phyloP scores from a whole-genome alignment of 2,329 filamentous ascomycete species.

The Hypoxylon sp. region DNA sequence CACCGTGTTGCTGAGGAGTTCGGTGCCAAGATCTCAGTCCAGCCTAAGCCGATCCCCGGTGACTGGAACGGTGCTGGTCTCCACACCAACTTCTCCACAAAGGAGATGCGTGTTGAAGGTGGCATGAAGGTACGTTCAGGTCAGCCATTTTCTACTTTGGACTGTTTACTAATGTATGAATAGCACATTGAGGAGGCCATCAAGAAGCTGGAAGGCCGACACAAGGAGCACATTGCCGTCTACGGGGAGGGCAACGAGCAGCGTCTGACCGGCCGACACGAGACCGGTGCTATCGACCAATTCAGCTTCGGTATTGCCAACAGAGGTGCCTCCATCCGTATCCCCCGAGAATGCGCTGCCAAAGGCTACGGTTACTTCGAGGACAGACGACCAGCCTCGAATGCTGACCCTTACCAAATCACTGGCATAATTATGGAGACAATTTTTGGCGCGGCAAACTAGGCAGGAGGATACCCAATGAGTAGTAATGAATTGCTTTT shows the following conservation, averaged over 20 bases:
- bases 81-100: constrained; percentile 91
- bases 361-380: constrained; percentile 97
- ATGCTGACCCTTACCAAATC: constrained; percentile 81
- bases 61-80: constrained; percentile 94
- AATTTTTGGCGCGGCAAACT: constrained; percentile 58
- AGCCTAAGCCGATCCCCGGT: constrained; percentile 95
- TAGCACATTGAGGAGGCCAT: constrained; percentile 82
- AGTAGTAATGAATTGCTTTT: constrained; percentile 42
- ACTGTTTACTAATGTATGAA: constrained; percentile 21
- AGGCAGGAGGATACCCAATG: constrained; percentile 47
- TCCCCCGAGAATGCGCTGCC: constrained; percentile 85
- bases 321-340: constrained; percentile 93
- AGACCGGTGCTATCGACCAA: constrained; percentile 93
- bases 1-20: constrained; percentile 96
- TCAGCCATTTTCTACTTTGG: not conserved
- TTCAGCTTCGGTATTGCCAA: constrained; percentile 97
- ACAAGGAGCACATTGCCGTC: constrained; percentile 89
- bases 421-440: constrained; percentile 64
- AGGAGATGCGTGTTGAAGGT: constrained; percentile 88
- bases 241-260: constrained; percentile 97
- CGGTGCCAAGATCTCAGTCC: constrained; percentile 93
- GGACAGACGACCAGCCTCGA: constrained; percentile 84
- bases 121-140: constrained; percentile 81
- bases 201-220: constrained; percentile 85
- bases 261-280: constrained; percentile 92